Base-by-base conservation (phyloP, 208 protist species). In the Leishmania aethiopica region DNA sequence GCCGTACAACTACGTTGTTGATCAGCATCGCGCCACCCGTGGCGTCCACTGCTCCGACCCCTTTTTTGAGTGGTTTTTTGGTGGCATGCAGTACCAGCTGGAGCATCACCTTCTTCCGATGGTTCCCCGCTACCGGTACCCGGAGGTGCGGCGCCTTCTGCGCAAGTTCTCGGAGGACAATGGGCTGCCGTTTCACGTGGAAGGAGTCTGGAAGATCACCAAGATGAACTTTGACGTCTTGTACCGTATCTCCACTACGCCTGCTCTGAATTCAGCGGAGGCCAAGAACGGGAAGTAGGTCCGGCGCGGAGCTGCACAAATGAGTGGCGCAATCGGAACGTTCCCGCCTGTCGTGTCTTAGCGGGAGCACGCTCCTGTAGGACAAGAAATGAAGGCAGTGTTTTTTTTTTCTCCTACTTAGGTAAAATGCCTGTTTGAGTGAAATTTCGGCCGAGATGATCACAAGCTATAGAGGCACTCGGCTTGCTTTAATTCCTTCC, bases 51-150 rank as follows among this genome's bases (percentile, higher is more conserved):
- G 93, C 84, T 40, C 88, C 69, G 85, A 94, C 75, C 88, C 87
- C 32, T 94, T 96, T 77, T 94, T 92, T 73, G 91, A 96, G 83
- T 94, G 87, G 84, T 94, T 96, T 78, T 96, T 96, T 69, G 91
- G 93, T 45, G 93, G 91, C 78, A 96, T 96, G 93, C 93, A 94
- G 83, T 96, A 94, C 85, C 93, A 96, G 85, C 87, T 96, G 40
- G 93, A 96, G 87, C 93, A 96, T 85, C 93, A 96, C 83, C 86
- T 94, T n/a, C 87, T 96, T 40, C 93, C 91, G 22, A 91, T 80
- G 62, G 84, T 94, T 42, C 88, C 93, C 0, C 91, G 89, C 78
- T 94, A 96, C 84, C 89, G 91, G 71, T 96, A 96, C 85, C 88
- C 91, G 19, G 86, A 84, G 76, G 85, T 83, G 7, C 90, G 91